phyloP scores from a whole-genome alignment of 768 basidiomycete genomes.

The Russula dissimulans region DNA sequence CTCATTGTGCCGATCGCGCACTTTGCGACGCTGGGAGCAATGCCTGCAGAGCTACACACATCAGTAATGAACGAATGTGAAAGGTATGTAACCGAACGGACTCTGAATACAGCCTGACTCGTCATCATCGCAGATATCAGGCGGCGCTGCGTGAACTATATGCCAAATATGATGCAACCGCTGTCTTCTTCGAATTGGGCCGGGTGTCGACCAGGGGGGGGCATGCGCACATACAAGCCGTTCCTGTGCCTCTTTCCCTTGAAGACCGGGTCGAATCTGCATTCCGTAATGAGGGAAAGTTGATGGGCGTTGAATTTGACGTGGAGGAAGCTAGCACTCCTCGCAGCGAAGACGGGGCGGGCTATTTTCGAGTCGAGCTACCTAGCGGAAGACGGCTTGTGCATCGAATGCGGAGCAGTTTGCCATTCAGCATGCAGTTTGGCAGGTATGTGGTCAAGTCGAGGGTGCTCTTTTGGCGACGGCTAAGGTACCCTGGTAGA shows the following conservation, averaged over 20 bases:
- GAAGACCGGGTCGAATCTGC: conserved; percentile 55
- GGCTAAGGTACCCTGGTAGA: conserved; percentile 34
- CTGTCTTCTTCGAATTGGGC: conserved; percentile 84
- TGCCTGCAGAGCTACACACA: conserved; percentile 66
- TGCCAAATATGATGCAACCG: conserved; percentile 52
- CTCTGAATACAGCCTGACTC: neutral
- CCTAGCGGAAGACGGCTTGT: conserved; percentile 81
- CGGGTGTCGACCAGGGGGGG: conserved; percentile 79
- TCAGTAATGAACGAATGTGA: conserved; percentile 78
- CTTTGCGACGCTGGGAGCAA: conserved; percentile 76
- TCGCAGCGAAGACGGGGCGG: conserved; percentile 44
- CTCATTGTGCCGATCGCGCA: conserved; percentile 92
- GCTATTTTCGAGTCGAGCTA: conserved; percentile 88
- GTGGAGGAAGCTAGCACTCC: conserved; percentile 57
- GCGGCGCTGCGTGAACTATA: conserved; percentile 63
- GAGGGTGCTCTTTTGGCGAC: neutral
- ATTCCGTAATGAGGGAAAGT: conserved; percentile 63
- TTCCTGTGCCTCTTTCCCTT: conserved; percentile 63
- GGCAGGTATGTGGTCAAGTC: conserved; percentile 56
- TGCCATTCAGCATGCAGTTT: conserved; percentile 86
- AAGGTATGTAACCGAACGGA: conserved; percentile 35
- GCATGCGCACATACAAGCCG: conserved; percentile 87
- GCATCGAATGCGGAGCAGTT: conserved; percentile 69
- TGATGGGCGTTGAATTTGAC: conserved; percentile 66
- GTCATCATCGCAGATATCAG: conserved; percentile 52